These are phyloP conservation scores for Myriosclerotinia duriaeana DNA, from an alignment of 2,329 filamentous ascomycete genomes.

Conservation along the genomic window DNA sequence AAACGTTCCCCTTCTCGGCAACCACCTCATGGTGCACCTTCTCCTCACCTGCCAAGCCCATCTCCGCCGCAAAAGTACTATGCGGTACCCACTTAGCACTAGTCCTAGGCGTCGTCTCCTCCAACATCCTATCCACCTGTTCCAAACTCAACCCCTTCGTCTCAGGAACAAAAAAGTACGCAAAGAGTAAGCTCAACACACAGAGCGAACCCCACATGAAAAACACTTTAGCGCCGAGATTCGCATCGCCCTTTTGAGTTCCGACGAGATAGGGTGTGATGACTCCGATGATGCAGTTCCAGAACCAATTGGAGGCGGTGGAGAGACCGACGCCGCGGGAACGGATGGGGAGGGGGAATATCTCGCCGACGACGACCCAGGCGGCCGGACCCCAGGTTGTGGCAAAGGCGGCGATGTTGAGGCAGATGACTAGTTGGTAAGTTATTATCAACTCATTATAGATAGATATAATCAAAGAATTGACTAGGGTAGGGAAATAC, in stretches of 20 bases:
- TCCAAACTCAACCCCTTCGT: slow-evolving; percentile 73
- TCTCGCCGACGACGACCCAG: slow-evolving; percentile 84
- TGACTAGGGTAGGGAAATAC: neutral
- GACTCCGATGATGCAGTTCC: slow-evolving; percentile 71
- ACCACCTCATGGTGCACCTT: slow-evolving; percentile 20
- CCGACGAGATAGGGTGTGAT: slow-evolving; percentile 74
- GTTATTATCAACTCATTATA: slow-evolving; percentile 46
- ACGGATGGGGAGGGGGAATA: slow-evolving; percentile 86
- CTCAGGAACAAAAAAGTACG: slow-evolving; percentile 64
- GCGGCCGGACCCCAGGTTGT: slow-evolving; percentile 78
- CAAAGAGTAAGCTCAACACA: slow-evolving; percentile 54
- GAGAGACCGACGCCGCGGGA: slow-evolving; percentile 83
- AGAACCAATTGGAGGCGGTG: slow-evolving; percentile 88
- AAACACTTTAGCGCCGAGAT: slow-evolving; percentile 40
- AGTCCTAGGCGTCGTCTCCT: slow-evolving; percentile 47
- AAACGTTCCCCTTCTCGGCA: slow-evolving; percentile 22
- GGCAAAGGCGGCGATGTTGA: slow-evolving; percentile 93
- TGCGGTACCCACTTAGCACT: slow-evolving; percentile 36
- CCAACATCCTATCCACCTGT: slow-evolving; percentile 67
- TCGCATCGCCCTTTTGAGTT: slow-evolving; percentile 49
- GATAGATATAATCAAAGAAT: slow-evolving; percentile 73
- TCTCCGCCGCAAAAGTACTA: slow-evolving; percentile 37
- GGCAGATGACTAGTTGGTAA: slow-evolving; percentile 59
- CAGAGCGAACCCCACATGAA: slow-evolving; percentile 65
- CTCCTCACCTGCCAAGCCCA: slow-evolving; percentile 28